Evolutionary conservation across 1,284 basidiomycete species (phyloP).

Genomic region (Porodaedalea pini): DNA sequence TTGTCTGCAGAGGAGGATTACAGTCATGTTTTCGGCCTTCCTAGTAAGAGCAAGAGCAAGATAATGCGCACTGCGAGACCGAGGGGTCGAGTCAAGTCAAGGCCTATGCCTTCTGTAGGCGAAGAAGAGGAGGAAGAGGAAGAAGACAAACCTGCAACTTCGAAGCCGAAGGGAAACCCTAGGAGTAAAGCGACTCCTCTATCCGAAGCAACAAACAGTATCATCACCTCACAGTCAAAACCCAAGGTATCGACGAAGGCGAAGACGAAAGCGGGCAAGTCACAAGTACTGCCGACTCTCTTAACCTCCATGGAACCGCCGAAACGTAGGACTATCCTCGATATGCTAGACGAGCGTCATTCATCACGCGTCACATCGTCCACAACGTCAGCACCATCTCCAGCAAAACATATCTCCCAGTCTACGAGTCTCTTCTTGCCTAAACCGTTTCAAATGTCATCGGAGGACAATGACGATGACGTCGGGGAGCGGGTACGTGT

Average conservation of each 20-base stretch:
- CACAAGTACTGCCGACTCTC: not conserved
- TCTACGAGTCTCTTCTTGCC: not conserved
- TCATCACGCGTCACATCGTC: not conserved
- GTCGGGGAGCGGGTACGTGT: not conserved
- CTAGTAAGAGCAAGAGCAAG: slow-evolving; percentile 8
- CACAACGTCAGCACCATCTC: not conserved
- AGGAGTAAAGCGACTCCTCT: not conserved
- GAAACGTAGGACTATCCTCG: not conserved
- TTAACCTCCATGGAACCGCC: not conserved
- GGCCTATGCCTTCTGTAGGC: not conserved
- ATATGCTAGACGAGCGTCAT: slow-evolving; percentile 1
- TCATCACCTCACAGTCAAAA: not conserved
- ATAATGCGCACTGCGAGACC: not conserved
- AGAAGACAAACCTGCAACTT: not conserved
- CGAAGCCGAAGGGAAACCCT: not conserved
- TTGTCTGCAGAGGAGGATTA: slow-evolving; percentile 17
- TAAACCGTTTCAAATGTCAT: slow-evolving; percentile 4
- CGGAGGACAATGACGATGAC: not conserved
- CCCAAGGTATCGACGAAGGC: not conserved
- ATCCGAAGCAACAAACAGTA: not conserved
- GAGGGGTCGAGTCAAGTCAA: not conserved
- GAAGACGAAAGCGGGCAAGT: not conserved
- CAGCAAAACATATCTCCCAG: not conserved
- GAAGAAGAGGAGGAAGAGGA: slow-evolving; percentile 9
- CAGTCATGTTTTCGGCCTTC: slow-evolving; percentile 16